Evolutionary conservation across 2,329 filamentous ascomycete genomes (phyloP).

Genomic region (Claviceps digitariae): DNA sequence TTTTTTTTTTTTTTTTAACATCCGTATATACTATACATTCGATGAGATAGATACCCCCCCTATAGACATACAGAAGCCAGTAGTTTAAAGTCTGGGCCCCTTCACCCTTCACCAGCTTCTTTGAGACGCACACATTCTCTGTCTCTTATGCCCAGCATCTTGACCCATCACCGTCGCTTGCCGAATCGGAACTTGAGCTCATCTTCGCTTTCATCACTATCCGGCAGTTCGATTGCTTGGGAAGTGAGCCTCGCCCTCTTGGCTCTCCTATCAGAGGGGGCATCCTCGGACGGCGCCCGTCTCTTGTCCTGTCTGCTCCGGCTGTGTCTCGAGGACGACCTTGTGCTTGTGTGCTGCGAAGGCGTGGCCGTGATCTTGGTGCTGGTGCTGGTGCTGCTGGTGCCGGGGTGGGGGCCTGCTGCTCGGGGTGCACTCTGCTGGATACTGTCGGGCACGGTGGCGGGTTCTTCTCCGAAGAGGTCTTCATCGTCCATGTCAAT

Average conservation of each 20-base stretch:
- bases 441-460: not conserved
- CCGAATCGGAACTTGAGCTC: constrained; percentile 44
- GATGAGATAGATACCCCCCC: constrained; percentile 6
- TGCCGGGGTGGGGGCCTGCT: constrained; percentile 12
- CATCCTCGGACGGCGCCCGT: constrained; percentile 15
- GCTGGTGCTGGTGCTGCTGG: constrained; percentile 7
- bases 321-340: constrained; percentile 12
- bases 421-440: not conserved
- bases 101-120: too few relatives aligned
- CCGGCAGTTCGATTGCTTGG: constrained; percentile 20
- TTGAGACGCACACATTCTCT: not conserved
- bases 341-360: constrained; percentile 17
- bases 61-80: not conserved
- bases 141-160: too few relatives aligned
- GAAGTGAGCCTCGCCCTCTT: constrained; percentile 22
- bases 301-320: constrained; percentile 19
- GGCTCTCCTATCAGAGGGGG: constrained; percentile 16
- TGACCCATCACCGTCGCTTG: constrained; percentile 30
- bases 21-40: not conserved
- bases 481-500: too few relatives aligned
- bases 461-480: not conserved
- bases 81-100: not conserved
- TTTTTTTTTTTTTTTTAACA: not conserved
- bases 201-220: constrained; percentile 39
- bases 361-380: constrained; percentile 12